Base-by-base conservation (phyloP, 2,329 filamentous ascomycete genomes). In the Ceratocystis lukuohia region DNA sequence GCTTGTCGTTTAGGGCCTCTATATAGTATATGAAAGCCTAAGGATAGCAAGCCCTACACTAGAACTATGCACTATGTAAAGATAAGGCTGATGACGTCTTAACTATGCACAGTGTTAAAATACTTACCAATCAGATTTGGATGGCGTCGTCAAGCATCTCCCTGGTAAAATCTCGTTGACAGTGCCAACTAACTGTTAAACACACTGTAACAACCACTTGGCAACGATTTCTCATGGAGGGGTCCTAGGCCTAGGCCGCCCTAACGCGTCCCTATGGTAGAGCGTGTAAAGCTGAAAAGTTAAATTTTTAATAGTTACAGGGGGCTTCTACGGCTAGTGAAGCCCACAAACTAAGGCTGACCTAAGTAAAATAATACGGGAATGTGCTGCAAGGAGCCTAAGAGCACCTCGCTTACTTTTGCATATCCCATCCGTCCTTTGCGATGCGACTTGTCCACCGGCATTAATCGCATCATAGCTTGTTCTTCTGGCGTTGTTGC, bases 141-240 rank as follows among this genome's bases (percentile, higher is more conserved):
- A 0, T 7, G 30, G 30, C 30, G 30, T 33, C 0, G 5, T 33
- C 30, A 6, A 33, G 30, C 6, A 7, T 33, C 5, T 6, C 30
- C 30, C 30, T 33, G 30, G 30, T 7, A 7, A 7, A 7, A 8
- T 7, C 6, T 33, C 6, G 30, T 7, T 33, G 1, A 53, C 30
- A 37, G 73, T 71, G 72, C 25, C 1, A 12, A 15, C 3, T 3
- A 15, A 1, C 3, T 15, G 12, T 4, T 4, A 1, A 41, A 37
- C 15, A 30, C 50, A 64, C 66, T 64, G 61, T 67, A 25, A 44
- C 57, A 66, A 66, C 65, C 37, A 5, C 65, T 22, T 56, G 56
- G 65, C 65, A 66, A 66, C 65, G 3, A 66, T 33, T 41, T 8
- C 33, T 33, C 46, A 56, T 41, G 25, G 53, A 33, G 25, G 48